Percentiles rank a stretch among this genome's conserved stretches.
Conservation (phyloP, 345 rosid genomes). For the Citrus inodora region DNA sequence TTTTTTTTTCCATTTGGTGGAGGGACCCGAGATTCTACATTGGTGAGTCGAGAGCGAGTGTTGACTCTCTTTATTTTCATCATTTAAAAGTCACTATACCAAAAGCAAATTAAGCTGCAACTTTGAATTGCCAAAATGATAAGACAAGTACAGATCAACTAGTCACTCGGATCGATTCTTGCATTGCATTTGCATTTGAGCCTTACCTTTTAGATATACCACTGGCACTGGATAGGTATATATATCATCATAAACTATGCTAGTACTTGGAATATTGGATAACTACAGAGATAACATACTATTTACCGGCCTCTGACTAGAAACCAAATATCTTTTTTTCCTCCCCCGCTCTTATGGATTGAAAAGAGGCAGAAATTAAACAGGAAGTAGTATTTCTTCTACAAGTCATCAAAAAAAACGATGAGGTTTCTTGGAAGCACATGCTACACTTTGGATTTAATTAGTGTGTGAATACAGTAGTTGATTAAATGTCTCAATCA, state of each 20-base stretch:
- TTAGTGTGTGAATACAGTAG: not conserved
- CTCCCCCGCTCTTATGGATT: too few species aligned
- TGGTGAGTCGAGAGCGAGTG: not conserved
- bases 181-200: not conserved
- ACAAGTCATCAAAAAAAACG: not conserved
- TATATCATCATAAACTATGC: not conserved
- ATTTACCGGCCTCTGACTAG: too few species aligned
- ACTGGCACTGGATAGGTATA: not conserved
- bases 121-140: not conserved
- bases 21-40: constrained; percentile 10
- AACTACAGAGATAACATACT: not conserved
- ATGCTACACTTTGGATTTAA: not conserved
- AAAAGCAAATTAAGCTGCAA: not conserved
- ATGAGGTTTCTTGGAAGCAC: too few species aligned
- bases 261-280: not conserved
- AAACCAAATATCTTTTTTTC: not conserved
- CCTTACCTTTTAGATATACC: not conserved
- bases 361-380: too few species aligned
- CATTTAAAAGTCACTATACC: not conserved
- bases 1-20: not conserved
- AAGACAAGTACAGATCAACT: not conserved
- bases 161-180: not conserved
- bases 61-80: not conserved
- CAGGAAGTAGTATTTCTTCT: not conserved
- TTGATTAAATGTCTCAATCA: not conserved